Evolutionary conservation across 2,329 filamentous ascomycete genomes (phyloP).

Genomic region (Apiospora marii): DNA sequence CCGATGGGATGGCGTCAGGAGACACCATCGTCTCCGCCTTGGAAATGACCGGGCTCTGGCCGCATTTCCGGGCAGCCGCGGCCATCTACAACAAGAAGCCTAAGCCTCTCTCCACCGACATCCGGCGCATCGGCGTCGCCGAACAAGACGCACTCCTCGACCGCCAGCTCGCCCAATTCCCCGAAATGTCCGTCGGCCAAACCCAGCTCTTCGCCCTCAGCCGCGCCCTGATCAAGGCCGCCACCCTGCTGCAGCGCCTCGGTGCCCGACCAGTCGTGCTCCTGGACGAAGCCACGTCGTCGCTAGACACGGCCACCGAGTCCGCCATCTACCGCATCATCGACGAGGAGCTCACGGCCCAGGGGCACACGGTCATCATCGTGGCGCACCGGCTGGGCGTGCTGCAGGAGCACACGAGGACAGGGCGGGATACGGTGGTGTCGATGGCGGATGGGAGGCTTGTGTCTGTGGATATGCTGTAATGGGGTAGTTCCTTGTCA

Average conservation of each 20-base stretch:
- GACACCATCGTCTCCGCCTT: slow-evolving; percentile 32
- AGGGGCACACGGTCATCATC: slow-evolving; percentile 44
- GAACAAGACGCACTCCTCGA: slow-evolving; percentile 34
- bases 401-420: too few species aligned
- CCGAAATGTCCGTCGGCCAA: slow-evolving; percentile 43
- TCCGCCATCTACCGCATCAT: slow-evolving; percentile 42
- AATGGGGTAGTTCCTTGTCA: too few species aligned
- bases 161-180: slow-evolving; percentile 36
- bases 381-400: slow-evolving; percentile 45
- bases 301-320: slow-evolving; percentile 44
- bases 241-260: slow-evolving; percentile 20
- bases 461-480: too few species aligned
- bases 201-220: slow-evolving; percentile 44
- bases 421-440: too few species aligned
- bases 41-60: slow-evolving; percentile 31
- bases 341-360: slow-evolving; percentile 38
- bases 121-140: too few species aligned
- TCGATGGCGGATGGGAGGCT: too few species aligned
- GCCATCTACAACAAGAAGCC: too few species aligned
- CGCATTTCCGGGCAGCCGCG: slow-evolving; percentile 27
- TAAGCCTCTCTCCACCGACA: too few species aligned
- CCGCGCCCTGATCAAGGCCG: slow-evolving; percentile 35
- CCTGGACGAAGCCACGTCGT: slow-evolving; percentile 44
- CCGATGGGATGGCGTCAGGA: slow-evolving; percentile 31
- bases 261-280: slow-evolving; percentile 41